Base-by-base conservation (phyloP, 768 basidiomycete genomes). In the Russula emetica region DNA sequence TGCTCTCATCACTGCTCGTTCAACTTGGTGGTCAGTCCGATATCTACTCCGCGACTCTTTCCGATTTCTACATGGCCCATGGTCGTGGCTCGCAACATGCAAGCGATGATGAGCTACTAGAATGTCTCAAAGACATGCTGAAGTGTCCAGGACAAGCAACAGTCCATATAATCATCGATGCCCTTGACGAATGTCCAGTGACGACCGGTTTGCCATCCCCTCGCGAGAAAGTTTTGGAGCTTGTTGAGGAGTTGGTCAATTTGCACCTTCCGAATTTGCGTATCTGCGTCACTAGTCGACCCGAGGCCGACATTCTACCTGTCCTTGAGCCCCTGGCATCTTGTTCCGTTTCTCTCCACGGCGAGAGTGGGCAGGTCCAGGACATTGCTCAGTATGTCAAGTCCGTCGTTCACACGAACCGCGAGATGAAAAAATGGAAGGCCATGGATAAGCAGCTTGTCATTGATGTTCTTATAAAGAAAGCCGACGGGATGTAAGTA, bases 151-250 rank as follows among this genome's bases (percentile, higher is more conserved):
- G 38, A 9, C 32, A 44, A 18, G 34, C 47, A 1, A 38, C 40
- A 5, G 22, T 18, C 3, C 44, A 44, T 20, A 51, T 57, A 2
- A 14, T 62, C 9, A n/a, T 62, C 0, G 61, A 62, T 18, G 61
- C 55, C 24, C 30, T 62, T 1, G 61, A 62, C 22, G 61, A 56
- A 24, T 62, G 55, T 36, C 61, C 61, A 1, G 20, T 20, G 1
- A 50, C 38, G 3, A 20, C 36, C 16, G 36, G 28, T 5, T 32
- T 11, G 2, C 28, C 28, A 1, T n/a, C 55, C 13, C 28, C 55
- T 13, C 55, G 55, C 11, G 55, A 57, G 18, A 24, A 30, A n/a
- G 49, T 57, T 14, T 28, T 62, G 16, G 5, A 24, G 0, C 2
- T 57, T 14, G 14, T 62, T 7, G 36, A 38, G 18, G 20, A 30